Base-by-base conservation (phyloP, 208 protist genomes). In the Crithidia fasciculata region DNA sequence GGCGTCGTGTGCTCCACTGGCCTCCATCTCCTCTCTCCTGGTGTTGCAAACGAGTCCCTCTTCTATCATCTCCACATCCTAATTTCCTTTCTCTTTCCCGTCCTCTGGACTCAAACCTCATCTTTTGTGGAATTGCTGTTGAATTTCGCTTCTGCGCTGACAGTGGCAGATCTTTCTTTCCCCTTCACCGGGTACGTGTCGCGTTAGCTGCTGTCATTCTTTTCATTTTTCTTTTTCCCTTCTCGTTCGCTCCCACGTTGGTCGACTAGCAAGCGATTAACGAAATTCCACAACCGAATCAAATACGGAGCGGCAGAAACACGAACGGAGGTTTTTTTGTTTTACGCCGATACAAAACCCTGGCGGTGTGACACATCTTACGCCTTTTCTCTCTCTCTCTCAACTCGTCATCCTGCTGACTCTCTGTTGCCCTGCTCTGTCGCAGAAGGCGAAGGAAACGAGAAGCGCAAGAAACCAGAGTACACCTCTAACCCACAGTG, bases 81-180 rank as follows among this genome's bases (percentile, higher is more conserved):
- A 59, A 7, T 41, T 59, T 40, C 39, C 50, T 4, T 39, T 8
- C 16, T 59, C 0, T 59, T 3, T 15, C 12, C 12, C 12, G 7
- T 0, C 12, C 39, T 59, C 28, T 59, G 54, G 8, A 4, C 39
- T 74, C 40, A 3, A 57, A 36, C 3, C 62, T 37, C 7, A 40
- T 65, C 4, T 18, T 58, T 73, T 65, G 58, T 53, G 45, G 10
- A 28, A 36, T 62, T 62, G 12, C 13, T 43, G 5, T 18, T 36
- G 28, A 49, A 6, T 45, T 44, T 5, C 3, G 12, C 1, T 69
- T 6, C 12, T 8, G 28, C 5, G 8, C 4, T 2, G 45, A 49
- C 4, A n/a, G 16, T 47, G 5, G 45, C 13, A 59, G n/a, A 40
- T 19, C 39, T 52, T 56, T 60, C n/a, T 55, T 28, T 13, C 19